Conservation (phyloP, 1,139 yeast species). For the Diutina mesorugosa region DNA sequence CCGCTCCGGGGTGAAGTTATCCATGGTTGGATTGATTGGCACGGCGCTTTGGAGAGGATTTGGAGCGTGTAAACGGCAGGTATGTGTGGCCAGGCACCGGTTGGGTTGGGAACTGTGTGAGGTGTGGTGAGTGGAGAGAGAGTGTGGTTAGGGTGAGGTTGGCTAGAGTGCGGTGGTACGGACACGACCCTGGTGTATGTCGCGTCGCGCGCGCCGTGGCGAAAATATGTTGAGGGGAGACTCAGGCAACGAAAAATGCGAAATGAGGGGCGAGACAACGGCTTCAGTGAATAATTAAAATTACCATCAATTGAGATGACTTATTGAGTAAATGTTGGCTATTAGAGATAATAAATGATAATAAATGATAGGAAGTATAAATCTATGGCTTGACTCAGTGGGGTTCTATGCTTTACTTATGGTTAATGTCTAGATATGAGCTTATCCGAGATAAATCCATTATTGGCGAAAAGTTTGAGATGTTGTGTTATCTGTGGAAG, state of each 20-base stretch:
- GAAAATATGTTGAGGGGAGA: not conserved
- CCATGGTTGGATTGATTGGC: not conserved
- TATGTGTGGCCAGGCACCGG: not conserved
- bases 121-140: not conserved
- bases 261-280: not conserved
- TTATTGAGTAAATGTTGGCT: too few relatives aligned
- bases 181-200: not conserved
- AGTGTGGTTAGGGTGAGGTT: not conserved
- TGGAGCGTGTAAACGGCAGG: not conserved
- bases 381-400: too few relatives aligned
- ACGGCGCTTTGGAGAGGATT: not conserved
- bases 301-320: too few relatives aligned
- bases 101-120: not conserved
- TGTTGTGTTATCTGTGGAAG: not conserved
- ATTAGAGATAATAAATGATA: too few relatives aligned
- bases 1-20: conserved; percentile 20
- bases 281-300: too few relatives aligned
- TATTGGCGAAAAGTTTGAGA: too few relatives aligned
- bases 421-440: not conserved
- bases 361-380: too few relatives aligned
- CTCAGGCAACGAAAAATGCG: not conserved
- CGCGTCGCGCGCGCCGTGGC: not conserved
- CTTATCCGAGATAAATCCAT: not conserved
- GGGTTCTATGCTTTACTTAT: too few relatives aligned
- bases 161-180: not conserved